Evolutionary conservation across 2,329 filamentous ascomycete genomes (phyloP).

Genomic region (Xylaria polymorpha): DNA sequence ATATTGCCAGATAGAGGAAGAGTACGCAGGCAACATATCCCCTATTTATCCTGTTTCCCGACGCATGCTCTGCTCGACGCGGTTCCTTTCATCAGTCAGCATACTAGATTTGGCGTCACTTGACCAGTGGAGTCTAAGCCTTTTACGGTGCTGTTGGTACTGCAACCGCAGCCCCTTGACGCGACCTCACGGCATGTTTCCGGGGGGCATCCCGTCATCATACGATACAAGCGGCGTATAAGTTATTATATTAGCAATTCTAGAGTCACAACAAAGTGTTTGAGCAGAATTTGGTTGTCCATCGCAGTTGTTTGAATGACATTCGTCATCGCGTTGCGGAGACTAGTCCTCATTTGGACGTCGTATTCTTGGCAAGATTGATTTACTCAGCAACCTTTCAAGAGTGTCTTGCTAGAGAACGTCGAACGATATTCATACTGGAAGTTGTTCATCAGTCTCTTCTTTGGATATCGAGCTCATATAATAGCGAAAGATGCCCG

Average conservation of each 20-base stretch:
- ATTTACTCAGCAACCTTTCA: not conserved
- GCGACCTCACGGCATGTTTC: not conserved
- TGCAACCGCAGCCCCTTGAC: not conserved
- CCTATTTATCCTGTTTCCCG: not conserved
- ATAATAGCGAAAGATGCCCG: not conserved
- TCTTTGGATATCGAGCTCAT: not conserved
- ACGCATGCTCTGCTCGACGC: not conserved
- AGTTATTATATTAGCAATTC: not conserved
- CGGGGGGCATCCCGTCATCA: not conserved
- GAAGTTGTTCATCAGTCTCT: not conserved
- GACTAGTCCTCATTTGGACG: conserved; percentile 14
- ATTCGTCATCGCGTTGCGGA: conserved; percentile 4
- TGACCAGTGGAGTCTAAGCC: not conserved
- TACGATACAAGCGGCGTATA: not conserved
- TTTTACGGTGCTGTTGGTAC: not conserved
- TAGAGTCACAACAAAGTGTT: not conserved
- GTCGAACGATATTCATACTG: not conserved
- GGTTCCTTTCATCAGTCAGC: not conserved
- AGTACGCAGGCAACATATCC: not conserved
- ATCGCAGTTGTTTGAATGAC: not conserved
- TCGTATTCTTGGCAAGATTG: not conserved
- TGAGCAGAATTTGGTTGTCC: not conserved
- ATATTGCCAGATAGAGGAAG: not conserved
- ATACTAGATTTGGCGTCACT: not conserved
- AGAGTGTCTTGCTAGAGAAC: not conserved